Evolutionary conservation across 495 filamentous ascomycete species (phyloP).

Genomic region (Penicillium atrosanguineum): DNA sequence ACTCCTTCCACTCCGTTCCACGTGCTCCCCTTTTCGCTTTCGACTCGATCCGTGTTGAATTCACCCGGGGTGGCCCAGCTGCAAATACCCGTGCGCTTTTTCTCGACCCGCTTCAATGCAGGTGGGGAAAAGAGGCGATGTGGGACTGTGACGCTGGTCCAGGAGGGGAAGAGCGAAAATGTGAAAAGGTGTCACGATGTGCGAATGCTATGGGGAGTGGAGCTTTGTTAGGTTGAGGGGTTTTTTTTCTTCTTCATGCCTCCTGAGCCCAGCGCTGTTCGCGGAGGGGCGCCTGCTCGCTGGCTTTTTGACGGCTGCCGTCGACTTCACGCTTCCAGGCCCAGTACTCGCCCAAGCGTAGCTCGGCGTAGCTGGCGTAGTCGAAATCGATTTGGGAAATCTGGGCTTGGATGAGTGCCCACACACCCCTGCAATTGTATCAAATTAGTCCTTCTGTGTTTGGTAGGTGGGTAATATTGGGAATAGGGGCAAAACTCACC

Average conservation of each 20-base stretch:
- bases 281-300: constrained; percentile 64
- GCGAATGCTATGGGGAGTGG: neutral
- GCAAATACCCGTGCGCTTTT: constrained; percentile 14
- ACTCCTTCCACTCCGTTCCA: neutral
- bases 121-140: constrained; percentile 1
- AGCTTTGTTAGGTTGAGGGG: neutral
- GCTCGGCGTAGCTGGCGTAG: constrained; percentile 87
- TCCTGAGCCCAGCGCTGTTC: constrained; percentile 81
- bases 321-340: constrained; percentile 80
- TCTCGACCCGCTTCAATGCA: neutral
- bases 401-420: constrained; percentile 92
- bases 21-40: neutral
- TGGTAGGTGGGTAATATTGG: neutral
- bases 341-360: constrained; percentile 88
- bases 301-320: constrained; percentile 53
- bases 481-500: constrained; percentile 33
- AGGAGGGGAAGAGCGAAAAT: neutral
- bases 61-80: constrained; percentile 8
- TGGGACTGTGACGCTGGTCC: constrained; percentile 5
- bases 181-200: neutral
- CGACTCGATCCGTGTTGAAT: constrained; percentile 1
- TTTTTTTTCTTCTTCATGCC: constrained; percentile 18
- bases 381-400: constrained; percentile 98
- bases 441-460: constrained; percentile 8
- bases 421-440: constrained; percentile 70